Conservation (phyloP, 345 rosid genomes). For the Erucastrum elatum region DNA sequence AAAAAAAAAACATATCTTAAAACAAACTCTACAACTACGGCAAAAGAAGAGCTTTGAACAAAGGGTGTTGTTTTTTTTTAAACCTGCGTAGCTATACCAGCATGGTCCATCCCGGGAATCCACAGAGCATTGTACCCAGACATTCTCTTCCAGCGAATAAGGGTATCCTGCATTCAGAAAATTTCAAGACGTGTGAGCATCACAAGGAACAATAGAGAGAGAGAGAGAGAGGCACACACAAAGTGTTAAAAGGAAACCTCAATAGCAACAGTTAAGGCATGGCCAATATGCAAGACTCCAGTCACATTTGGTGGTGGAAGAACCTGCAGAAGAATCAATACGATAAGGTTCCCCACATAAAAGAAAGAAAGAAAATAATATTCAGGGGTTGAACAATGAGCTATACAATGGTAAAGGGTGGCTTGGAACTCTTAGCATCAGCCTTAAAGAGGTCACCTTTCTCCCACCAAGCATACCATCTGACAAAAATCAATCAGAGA, state of each 20-base stretch:
- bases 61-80: too few relatives aligned
- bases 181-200: too few relatives aligned
- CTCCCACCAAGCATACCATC: constrained; percentile 99
- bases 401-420: constrained; percentile 75
- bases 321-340: constrained; percentile 53
- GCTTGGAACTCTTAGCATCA: constrained; percentile 72
- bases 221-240: neutral
- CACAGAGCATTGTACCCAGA: too few relatives aligned
- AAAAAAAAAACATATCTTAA: too few relatives aligned
- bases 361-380: neutral
- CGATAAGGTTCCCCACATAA: neutral
- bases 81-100: too few relatives aligned
- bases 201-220: neutral
- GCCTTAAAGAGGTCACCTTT: constrained; percentile 67
- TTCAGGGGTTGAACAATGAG: neutral
- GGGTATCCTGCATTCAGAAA: too few relatives aligned
- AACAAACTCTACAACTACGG: too few relatives aligned
- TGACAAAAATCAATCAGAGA: constrained; percentile 23
- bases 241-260: constrained; percentile 49
- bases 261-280: constrained; percentile 85
- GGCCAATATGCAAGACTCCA: constrained; percentile 94
- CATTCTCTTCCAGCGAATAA: too few relatives aligned
- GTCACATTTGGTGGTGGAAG: constrained; percentile 99
- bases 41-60: too few relatives aligned
- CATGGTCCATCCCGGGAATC: too few relatives aligned